Conservation (phyloP, 2,329 filamentous ascomycete species). For the Dichotomopilus funicola region DNA sequence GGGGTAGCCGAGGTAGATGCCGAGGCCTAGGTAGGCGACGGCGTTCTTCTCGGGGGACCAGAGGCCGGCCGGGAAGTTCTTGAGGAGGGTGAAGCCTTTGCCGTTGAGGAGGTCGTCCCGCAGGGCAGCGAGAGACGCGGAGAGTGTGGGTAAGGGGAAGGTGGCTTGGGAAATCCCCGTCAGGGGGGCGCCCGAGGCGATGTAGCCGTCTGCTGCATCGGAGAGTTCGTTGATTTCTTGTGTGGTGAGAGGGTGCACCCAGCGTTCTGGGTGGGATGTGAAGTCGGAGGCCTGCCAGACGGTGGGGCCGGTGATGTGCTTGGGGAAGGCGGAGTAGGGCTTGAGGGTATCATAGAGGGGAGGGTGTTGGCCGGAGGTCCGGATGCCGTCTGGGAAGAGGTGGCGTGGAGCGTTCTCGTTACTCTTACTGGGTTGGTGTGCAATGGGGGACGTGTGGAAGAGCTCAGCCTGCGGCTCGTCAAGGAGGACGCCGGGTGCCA, state of each 20-base stretch:
- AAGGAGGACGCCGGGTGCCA: constrained; percentile 25
- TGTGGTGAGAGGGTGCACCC: constrained; percentile 63
- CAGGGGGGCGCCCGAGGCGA: constrained; percentile 56
- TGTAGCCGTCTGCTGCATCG: constrained; percentile 60
- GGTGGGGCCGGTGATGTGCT: constrained; percentile 62
- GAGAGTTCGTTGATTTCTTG: constrained; percentile 64
- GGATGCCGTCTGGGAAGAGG: constrained; percentile 43
- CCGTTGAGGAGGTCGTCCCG: constrained; percentile 57
- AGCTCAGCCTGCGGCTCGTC: constrained; percentile 13
- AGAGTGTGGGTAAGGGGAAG: constrained; percentile 39
- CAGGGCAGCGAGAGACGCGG: constrained; percentile 31
- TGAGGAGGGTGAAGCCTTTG: constrained; percentile 87
- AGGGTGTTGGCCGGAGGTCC: constrained; percentile 61
- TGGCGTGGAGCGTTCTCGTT: constrained; percentile 31
- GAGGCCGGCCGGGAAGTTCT: constrained; percentile 67
- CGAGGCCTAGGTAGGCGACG: constrained; percentile 84
- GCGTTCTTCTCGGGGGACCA: constrained; percentile 79
- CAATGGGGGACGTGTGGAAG: background rate
- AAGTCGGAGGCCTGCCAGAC: constrained; percentile 67
- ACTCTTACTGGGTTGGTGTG: constrained; percentile 4
- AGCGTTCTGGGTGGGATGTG: constrained; percentile 55
- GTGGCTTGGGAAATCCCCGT: constrained; percentile 55
- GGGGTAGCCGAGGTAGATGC: constrained; percentile 81
- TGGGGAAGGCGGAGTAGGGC: constrained; percentile 65
- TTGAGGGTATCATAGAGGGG: constrained; percentile 60